Conservation (phyloP, 208 protist species). For the Novymonas esmeraldas region DNA sequence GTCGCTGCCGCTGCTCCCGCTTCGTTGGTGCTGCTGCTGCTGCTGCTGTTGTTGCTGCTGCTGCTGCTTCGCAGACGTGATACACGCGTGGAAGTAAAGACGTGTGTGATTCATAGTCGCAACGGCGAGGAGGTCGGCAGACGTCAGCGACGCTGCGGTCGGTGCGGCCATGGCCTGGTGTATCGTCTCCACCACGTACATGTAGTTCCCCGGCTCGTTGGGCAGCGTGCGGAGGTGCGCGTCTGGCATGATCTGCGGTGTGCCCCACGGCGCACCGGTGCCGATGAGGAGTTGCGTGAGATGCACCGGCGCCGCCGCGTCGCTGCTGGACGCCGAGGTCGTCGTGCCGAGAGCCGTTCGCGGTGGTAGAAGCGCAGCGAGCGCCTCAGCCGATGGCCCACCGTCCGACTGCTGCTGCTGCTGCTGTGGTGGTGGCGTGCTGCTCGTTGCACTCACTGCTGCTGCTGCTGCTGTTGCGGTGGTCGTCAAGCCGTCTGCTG, state of each 20-base stretch:
- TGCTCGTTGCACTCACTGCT: background rate
- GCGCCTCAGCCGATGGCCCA: background rate
- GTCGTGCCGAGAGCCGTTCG: background rate
- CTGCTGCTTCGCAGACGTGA: slow-evolving; percentile 9
- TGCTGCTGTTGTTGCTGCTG: background rate
- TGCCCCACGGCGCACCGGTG: slow-evolving; percentile 69
- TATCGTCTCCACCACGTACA: slow-evolving; percentile 53
- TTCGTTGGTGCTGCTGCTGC: slow-evolving; percentile 1
- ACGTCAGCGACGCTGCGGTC: background rate
- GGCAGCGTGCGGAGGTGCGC: slow-evolving; percentile 58
- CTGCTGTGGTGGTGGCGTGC: background rate
- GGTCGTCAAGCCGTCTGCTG: slow-evolving; percentile 52
- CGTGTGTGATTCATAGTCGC: slow-evolving; percentile 49
- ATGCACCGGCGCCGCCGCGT: slow-evolving; percentile 2
- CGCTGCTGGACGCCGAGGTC: background rate
- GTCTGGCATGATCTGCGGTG: slow-evolving; percentile 79
- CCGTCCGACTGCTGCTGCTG: background rate
- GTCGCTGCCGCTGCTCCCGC: background rate
- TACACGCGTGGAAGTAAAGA: slow-evolving; percentile 42
- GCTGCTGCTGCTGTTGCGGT: no score
- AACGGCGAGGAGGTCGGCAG: slow-evolving; percentile 22
- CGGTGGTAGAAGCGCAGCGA: slow-evolving; percentile 18
- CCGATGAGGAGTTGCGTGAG: slow-evolving; percentile 68
- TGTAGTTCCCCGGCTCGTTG: slow-evolving; percentile 84
- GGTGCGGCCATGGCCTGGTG: slow-evolving; percentile 32